Evolutionary conservation across 2,329 filamentous ascomycete species (phyloP), one percentile per base, ranked within the genome.

Genomic region (Biscogniauxia sp.): DNA sequence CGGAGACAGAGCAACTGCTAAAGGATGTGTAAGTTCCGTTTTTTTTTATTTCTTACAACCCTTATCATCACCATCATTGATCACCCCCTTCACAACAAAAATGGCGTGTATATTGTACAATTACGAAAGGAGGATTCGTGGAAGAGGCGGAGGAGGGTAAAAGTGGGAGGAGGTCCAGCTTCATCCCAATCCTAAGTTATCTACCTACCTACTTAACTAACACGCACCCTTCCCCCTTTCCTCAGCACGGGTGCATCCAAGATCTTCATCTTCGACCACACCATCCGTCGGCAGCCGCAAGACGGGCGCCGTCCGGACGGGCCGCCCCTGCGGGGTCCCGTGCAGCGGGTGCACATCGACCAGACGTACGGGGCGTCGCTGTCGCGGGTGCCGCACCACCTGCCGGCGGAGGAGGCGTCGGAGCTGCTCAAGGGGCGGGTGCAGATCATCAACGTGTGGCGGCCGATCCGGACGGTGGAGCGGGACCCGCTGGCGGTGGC

Each of bases 1-100:
- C 88, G 0, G 90, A 93, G 71, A 85, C 90, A 2, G 87, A 91
- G 71, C 75, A 85, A 54, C 73, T 92, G 20, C 73, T 93, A 0
- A 88, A 88, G 59, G 82, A 86, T 3, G 81, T 72, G 88, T 69
- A 72, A 64, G 77, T 67, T 32, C 11, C 11, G 3, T 9, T 32
- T 9, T 32, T 7, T 32, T 32, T 32, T 32, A 3, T 32, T 32
- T 32, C 28, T 5, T 2, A 5, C 2, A 23, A 23, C 23, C 23
- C 23, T 23, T 5, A 23, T 23, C 23, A 3, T 23, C 23, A 23
- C 5, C 23, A 23, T 23, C 23, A 5, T 23, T 5, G 23, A 23
- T 23, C 23, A 5, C n/a, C n/a, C n/a, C n/a, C n/a, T n/a, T n/a
- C n/a, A n/a, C n/a, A n/a, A n/a, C n/a, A n/a, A n/a, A n/a, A n/a